Evolutionary conservation across 2,329 filamentous ascomycete genomes (phyloP), one percentile per base, ranked within the genome.

Genomic region (Zalaria obscura): DNA sequence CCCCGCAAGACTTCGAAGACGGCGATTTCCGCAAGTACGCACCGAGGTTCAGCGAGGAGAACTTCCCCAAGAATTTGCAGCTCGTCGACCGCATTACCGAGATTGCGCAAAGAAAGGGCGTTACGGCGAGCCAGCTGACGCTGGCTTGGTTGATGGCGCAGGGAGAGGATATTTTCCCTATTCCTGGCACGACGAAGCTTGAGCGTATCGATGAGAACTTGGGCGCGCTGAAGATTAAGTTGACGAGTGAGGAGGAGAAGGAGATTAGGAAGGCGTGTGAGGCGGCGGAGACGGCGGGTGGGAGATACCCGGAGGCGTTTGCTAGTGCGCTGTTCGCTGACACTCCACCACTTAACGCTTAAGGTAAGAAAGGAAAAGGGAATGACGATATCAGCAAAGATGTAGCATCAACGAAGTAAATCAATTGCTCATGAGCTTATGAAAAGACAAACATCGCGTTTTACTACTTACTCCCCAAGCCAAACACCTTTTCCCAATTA

Each of bases 131-230:
- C 1, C 71, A 83, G 52, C 53, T 83, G 28, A 70, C 73, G 1
- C 61, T 82, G 27, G 77, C 77, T 0, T 83, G 78, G 76, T 49
- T 82, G 42, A 50, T 78, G 47, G 68, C 68, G 3, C 75, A 80
- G 50, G 56, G 56, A 9, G 64, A 70, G 2, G 72, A 78, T 48
- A 63, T 81, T 39, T 69, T 76, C 50, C 73, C 78, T 0, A 81
- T 73, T 25, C 29, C 29, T 0, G 72, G 72, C 5, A 73, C 70
- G 0, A 73, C 69, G 44, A 64, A 62, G 25, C 48, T 67, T 10
- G 55, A 60, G 25, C 61, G 66, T 34, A 44, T 72, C 35, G 60
- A 68, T 32, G 65, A 69, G 55, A 71, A 70, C 43, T 33, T 63
- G 28, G 60, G 51, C 9, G 48, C 58, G 4, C 38, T 59, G 39